Conservation (phyloP, 2,329 filamentous ascomycete species). For the Scedosporium boydii region DNA sequence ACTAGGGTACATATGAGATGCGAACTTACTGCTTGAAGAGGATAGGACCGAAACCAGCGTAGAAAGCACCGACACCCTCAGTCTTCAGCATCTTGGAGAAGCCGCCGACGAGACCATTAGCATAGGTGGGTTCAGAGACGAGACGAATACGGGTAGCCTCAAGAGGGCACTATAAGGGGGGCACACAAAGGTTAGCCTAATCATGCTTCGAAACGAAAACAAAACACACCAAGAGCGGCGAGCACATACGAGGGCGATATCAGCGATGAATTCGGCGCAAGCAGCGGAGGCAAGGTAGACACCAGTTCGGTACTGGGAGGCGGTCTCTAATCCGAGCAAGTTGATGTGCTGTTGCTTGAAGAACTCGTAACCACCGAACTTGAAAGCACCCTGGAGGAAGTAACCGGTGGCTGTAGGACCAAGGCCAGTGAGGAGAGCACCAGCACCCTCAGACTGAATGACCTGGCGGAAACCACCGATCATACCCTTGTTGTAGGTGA, state of each 20-base stretch:
- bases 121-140: slow-evolving; percentile 79
- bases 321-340: slow-evolving; percentile 66
- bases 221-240: neutral
- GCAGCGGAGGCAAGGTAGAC: slow-evolving; percentile 69
- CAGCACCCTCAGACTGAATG: slow-evolving; percentile 73
- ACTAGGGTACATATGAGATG: slow-evolving; percentile 6
- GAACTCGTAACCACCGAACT: slow-evolving; percentile 85
- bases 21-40: slow-evolving; percentile 64
- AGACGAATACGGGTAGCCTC: slow-evolving; percentile 92
- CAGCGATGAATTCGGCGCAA: slow-evolving; percentile 59
- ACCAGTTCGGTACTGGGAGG: slow-evolving; percentile 67
- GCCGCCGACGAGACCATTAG: slow-evolving; percentile 67
- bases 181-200: neutral
- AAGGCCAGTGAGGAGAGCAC: slow-evolving; percentile 75
- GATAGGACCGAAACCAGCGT: slow-evolving; percentile 83
- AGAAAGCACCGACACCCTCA: slow-evolving; percentile 80
- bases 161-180: slow-evolving; percentile 54
- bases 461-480: slow-evolving; percentile 82
- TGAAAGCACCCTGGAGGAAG: slow-evolving; percentile 77
- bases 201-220: too few relatives aligned
- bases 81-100: slow-evolving; percentile 75
- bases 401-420: slow-evolving; percentile 83
- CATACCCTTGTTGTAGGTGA: slow-evolving; percentile 80
- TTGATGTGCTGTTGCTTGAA: slow-evolving; percentile 92
- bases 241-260: slow-evolving; percentile 54